Evolutionary conservation across 176 grass and related monocot genomes (phyloP).

Genomic region (Oropetium thomaeum): DNA sequence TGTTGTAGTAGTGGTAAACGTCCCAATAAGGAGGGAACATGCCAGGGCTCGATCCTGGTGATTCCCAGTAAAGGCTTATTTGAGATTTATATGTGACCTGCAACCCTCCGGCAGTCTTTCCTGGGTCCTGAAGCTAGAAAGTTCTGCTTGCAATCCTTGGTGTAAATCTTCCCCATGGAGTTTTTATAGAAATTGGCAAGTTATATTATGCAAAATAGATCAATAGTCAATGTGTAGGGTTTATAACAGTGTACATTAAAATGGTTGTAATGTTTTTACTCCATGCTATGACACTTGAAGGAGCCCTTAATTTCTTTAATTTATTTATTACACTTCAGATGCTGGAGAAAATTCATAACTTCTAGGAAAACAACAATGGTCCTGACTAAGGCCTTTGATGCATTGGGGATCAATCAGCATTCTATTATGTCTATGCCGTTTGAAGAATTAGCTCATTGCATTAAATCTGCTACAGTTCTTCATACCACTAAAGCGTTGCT

Average conservation of each 20-base stretch:
- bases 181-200: neutral
- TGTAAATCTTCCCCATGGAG: neutral
- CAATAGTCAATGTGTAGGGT: neutral
- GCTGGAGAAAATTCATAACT: conserved; percentile 75
- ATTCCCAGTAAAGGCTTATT: neutral
- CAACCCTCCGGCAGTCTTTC: neutral
- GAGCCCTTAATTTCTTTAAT: neutral
- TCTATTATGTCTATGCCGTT: conserved; percentile 71
- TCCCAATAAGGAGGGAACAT: neutral
- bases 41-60: neutral
- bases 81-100: neutral
- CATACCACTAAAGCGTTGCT: conserved; percentile 71
- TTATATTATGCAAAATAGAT: neutral
- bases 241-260: neutral
- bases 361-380: conserved; percentile 68
- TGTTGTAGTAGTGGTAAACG: neutral
- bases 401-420: conserved; percentile 50
- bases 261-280: too few species aligned
- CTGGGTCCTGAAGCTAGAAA: neutral
- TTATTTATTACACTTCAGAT: conserved; percentile 40
- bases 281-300: neutral
- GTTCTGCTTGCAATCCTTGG: neutral
- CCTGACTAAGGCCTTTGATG: conserved; percentile 60
- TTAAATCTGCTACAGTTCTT: conserved; percentile 68
- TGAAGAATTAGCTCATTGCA: conserved; percentile 68